Evolutionary conservation across 73 alveolate species (phyloP).

Genomic region (Paramecium sexaurelia): DNA sequence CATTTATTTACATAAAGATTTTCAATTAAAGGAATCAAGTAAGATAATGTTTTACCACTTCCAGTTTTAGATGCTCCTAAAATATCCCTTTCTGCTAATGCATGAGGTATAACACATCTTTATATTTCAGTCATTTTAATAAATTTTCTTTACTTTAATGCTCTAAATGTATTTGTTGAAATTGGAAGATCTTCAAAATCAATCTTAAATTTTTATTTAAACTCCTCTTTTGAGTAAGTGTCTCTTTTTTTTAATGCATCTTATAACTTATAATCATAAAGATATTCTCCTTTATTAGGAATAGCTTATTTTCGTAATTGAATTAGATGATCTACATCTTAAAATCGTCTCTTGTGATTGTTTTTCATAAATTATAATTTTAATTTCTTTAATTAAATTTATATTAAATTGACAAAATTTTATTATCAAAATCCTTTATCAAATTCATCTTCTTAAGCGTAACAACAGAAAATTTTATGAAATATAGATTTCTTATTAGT

Average conservation of each 20-base stretch:
- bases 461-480: background rate
- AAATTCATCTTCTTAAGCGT: background rate
- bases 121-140: constrained; percentile 60
- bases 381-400: background rate
- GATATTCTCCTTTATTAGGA: constrained; percentile 55
- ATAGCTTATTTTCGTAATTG: background rate
- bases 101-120: constrained; percentile 93
- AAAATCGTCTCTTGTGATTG: background rate
- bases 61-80: constrained; percentile 93
- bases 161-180: constrained; percentile 68
- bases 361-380: constrained; percentile 31
- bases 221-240: constrained; percentile 46
- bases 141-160: background rate
- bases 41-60: constrained; percentile 90
- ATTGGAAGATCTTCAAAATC: constrained; percentile 85
- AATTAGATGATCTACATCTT: constrained; percentile 35
- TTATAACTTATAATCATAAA: constrained; percentile 61
- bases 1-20: constrained; percentile 54
- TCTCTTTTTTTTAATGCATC: constrained; percentile 61
- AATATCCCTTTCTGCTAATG: constrained; percentile 88
- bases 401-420: background rate
- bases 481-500: background rate
- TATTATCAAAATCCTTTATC: constrained; percentile 15
- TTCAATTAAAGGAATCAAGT: background rate
- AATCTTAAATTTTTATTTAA: constrained; percentile 72